Conservation (phyloP, 2,329 filamentous ascomycete species). For the Trichoderma gracile region DNA sequence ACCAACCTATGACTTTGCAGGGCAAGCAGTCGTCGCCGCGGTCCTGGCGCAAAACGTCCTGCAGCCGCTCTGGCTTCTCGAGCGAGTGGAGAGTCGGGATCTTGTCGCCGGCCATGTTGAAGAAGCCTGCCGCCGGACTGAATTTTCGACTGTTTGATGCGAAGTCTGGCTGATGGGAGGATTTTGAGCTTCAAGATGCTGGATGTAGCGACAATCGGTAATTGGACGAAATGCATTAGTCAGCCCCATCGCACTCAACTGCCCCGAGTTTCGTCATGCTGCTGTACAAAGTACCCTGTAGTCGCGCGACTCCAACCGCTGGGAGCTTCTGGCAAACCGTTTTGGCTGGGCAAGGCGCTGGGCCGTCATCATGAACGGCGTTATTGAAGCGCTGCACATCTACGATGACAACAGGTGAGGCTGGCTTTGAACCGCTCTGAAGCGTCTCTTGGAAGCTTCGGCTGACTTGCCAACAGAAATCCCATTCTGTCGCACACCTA, state of each 20-base stretch:
- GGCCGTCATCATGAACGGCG: conserved; percentile 68
- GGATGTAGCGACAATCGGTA: neutral
- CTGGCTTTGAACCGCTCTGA: neutral
- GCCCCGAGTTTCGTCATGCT: conserved; percentile 37
- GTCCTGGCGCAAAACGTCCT: conserved; percentile 59
- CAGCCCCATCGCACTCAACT: conserved; percentile 14
- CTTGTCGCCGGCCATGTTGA: conserved; percentile 42
- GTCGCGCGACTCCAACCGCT: conserved; percentile 16
- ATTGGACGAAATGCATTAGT: conserved; percentile 18
- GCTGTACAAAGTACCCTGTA: neutral
- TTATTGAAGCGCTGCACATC: conserved; percentile 94
- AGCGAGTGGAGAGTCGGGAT: conserved; percentile 54
- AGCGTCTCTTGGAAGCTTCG: neutral
- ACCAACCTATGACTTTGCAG: conserved; percentile 70
- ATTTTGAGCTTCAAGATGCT: conserved; percentile 16
- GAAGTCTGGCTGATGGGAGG: neutral
- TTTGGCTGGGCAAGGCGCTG: conserved; percentile 31
- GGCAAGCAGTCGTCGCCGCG: conserved; percentile 66
- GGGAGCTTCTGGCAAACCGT: conserved; percentile 18
- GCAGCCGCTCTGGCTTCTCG: conserved; percentile 62
- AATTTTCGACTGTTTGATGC: too few species aligned
- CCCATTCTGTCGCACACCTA: conserved; percentile 88
- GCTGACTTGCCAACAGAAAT: conserved; percentile 54
- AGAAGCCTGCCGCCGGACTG: neutral
- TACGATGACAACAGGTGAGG: conserved; percentile 91